These are phyloP conservation scores for Kregervanrija delftensis DNA, from an alignment of 805 yeast genomes.

Conservation along the genomic window DNA sequence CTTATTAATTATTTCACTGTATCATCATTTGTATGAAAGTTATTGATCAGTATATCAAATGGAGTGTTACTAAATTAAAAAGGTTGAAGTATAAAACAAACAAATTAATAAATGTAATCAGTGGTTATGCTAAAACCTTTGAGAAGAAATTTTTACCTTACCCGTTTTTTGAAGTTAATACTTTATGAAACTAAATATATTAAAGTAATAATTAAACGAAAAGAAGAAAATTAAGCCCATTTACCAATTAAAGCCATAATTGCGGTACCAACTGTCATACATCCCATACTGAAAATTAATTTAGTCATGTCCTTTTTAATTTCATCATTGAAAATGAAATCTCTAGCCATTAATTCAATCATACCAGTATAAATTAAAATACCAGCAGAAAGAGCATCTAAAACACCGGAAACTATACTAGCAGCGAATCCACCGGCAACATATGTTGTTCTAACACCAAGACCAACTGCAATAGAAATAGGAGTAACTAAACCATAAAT, in stretches of 20 bases:
- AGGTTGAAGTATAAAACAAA: too few species aligned
- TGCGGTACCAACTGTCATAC: slow-evolving; percentile 54
- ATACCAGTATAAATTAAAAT: slow-evolving; percentile 66
- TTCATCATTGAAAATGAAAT: slow-evolving; percentile 53
- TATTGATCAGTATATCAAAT: too few species aligned
- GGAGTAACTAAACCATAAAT: slow-evolving; percentile 57
- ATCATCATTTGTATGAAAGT: too few species aligned
- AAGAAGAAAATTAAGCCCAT: slow-evolving; percentile 42
- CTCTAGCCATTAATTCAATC: slow-evolving; percentile 71
- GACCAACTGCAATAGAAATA: slow-evolving; percentile 64
- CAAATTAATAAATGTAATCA: too few species aligned
- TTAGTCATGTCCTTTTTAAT: slow-evolving; percentile 44
- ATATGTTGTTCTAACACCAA: slow-evolving; percentile 60
- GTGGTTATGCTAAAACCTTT: too few species aligned
- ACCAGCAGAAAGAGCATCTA: slow-evolving; percentile 70
- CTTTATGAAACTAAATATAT: too few species aligned
- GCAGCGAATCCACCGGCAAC: slow-evolving; percentile 48
- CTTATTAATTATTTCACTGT: too few species aligned
- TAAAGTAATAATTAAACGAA: too few species aligned
- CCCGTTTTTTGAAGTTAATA: too few species aligned
- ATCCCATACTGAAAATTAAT: slow-evolving; percentile 40
- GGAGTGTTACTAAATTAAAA: too few species aligned
- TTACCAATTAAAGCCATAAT: slow-evolving; percentile 68
- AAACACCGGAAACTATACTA: slow-evolving; percentile 57
- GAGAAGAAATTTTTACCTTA: too few species aligned